Evolutionary conservation across 2,329 filamentous ascomycete genomes (phyloP), one percentile per base, ranked within the genome.

Genomic region (Nannizzia gypsea): DNA sequence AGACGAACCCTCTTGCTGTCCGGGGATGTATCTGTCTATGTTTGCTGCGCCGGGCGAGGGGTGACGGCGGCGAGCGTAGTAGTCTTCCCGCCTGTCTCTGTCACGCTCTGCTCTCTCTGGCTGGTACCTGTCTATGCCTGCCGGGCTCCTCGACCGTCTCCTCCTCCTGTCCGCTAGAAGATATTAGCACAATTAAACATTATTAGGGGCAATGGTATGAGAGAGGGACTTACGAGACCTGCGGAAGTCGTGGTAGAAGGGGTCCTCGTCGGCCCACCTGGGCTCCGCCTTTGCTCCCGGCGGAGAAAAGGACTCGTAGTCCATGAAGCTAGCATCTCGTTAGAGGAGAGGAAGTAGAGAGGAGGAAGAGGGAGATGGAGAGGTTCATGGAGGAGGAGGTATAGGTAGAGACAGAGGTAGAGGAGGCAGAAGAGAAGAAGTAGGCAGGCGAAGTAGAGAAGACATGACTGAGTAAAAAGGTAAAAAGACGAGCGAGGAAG

Each of bases 21-120:
- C 83, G 1, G 83, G 83, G 11, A 86, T 80, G 67, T 86, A 86
- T 60, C 83, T 79, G 69, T 86, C 83, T 61, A 86, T 86, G 58
- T 81, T 78, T 24, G 44, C 44, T 55, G 79, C 75, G 17, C 71
- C 77, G 13, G 83, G 83, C 3, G 83, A 84, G 4, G 81, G 81
- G 48, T 79, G 77, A 40, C 83, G 80, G 59, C 81, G 77, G 55
- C 74, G 74, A 8, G 83, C 81, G 63, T 84, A 82, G 63, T 82
- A 82, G 64, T 85, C 83, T 62, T 85, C 83, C 63, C 83, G 77
- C 36, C 74, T 73, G 58, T 75, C 74, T 8, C 48, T n/a, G 9
- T 54, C 48, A 3, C 31, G 31, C 31, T 11, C 31, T 13, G 9
- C 31, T 34, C 31, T 34, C 31, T 80, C 79, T 9, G 83, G 83